phyloP scores from a whole-genome alignment of 1,139 yeast genomes.

The Sugiyamaella grinbergsii region DNA sequence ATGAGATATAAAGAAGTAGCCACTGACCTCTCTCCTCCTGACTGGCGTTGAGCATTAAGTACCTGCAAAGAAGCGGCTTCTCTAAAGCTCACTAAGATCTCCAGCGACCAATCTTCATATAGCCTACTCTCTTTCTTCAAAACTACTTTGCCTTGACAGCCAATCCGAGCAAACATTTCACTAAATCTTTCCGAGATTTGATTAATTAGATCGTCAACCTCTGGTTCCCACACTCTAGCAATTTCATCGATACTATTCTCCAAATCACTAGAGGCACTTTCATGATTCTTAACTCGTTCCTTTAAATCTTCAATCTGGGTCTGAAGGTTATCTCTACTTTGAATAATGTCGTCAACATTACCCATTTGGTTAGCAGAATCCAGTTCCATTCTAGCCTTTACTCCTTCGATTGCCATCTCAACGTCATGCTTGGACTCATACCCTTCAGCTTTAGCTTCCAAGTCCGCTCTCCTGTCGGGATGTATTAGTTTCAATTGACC shows the following conservation, averaged over 20 bases:
- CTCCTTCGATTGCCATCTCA: slow-evolving; percentile 20
- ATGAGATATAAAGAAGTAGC: slow-evolving; percentile 89
- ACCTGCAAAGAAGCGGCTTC: slow-evolving; percentile 61
- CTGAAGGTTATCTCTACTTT: slow-evolving; percentile 14
- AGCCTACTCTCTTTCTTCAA: slow-evolving; percentile 48
- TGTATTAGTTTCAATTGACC: not conserved
- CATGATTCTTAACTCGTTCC: slow-evolving; percentile 9
- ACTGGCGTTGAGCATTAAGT: slow-evolving; percentile 83
- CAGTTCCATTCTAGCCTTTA: slow-evolving; percentile 27
- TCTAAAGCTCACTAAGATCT: slow-evolving; percentile 83
- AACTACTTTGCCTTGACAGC: slow-evolving; percentile 80
- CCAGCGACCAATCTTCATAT: slow-evolving; percentile 78
- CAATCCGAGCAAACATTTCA: slow-evolving; percentile 67
- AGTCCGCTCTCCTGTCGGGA: slow-evolving; percentile 1
- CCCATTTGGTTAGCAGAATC: slow-evolving; percentile 15
- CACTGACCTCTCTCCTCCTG: slow-evolving; percentile 98
- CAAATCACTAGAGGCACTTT: slow-evolving; percentile 11
- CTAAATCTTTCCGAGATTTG: slow-evolving; percentile 65
- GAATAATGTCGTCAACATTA: slow-evolving; percentile 15
- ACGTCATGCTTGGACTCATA: slow-evolving; percentile 12
- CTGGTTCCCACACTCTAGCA: slow-evolving; percentile 57
- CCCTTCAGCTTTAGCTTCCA: slow-evolving; percentile 10
- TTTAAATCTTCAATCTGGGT: slow-evolving; percentile 23
- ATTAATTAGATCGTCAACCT: slow-evolving; percentile 52
- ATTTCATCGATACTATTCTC: slow-evolving; percentile 34